Percentiles rank a stretch among this genome's conserved stretches.
Conservation (phyloP, 73 alveolate genomes). For the Paramecium sonneborni region DNA sequence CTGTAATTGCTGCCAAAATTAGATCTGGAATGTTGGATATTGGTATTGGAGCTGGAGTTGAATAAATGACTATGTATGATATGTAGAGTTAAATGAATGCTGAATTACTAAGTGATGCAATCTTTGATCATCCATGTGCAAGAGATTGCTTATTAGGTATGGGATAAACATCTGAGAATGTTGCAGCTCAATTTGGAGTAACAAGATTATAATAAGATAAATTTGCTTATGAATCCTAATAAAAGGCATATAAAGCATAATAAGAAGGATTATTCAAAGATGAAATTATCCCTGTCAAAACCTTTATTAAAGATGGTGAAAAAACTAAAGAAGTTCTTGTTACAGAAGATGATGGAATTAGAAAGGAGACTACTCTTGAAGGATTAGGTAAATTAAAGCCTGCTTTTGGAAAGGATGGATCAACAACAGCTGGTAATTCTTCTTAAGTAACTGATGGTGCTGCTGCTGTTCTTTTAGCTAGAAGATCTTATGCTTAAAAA, state of each 20-base stretch:
- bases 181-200: slow-evolving; percentile 93
- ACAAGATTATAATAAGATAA: slow-evolving; percentile 96
- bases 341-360: slow-evolving; percentile 94
- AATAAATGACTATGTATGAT: slow-evolving; percentile 96
- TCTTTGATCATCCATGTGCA: slow-evolving; percentile 93
- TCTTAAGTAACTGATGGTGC: slow-evolving; percentile 99
- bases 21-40: slow-evolving; percentile 93
- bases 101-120: slow-evolving; percentile 85
- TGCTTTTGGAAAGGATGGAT: slow-evolving; percentile 96
- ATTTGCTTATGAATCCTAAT: slow-evolving; percentile 94
- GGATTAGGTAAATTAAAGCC: slow-evolving; percentile 94
- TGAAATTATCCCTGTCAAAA: slow-evolving; percentile 94
- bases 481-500: slow-evolving; percentile 90
- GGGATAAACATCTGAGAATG: slow-evolving; percentile 99
- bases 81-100: slow-evolving; percentile 95
- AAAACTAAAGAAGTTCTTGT: slow-evolving; percentile 76
- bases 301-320: slow-evolving; percentile 81
- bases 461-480: slow-evolving; percentile 96
- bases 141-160: slow-evolving; percentile 97
- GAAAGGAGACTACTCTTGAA: slow-evolving; percentile 91
- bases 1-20: slow-evolving; percentile 91
- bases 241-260: slow-evolving; percentile 93
- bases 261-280: slow-evolving; percentile 88
- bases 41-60: slow-evolving; percentile 99
- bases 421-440: slow-evolving; percentile 99